These are phyloP conservation scores for Hibiscus trionum DNA, from an alignment of 345 rosid genomes.

Conservation along the genomic window DNA sequence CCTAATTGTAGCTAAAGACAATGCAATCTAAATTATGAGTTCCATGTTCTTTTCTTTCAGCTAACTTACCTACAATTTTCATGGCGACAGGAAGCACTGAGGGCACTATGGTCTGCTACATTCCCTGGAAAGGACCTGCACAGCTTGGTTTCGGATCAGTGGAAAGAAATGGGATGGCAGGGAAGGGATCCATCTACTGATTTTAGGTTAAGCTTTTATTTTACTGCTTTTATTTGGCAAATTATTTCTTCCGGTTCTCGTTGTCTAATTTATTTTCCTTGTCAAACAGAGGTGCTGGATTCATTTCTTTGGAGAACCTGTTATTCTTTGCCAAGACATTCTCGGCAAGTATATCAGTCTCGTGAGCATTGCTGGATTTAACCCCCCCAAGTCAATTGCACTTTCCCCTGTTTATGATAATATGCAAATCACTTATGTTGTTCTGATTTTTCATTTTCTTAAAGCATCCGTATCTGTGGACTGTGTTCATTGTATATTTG, in stretches of 20 bases:
- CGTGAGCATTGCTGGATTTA: not conserved
- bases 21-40: not conserved
- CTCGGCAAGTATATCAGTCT: slow-evolving; percentile 35
- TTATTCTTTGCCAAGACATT: slow-evolving; percentile 89
- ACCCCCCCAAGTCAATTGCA: not conserved
- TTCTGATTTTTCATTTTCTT: too few species aligned
- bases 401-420: not conserved
- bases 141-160: slow-evolving; percentile 74
- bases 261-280: not conserved
- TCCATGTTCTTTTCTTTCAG: not conserved
- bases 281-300: slow-evolving; percentile 80
- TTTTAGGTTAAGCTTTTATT: slow-evolving; percentile 48
- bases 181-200: slow-evolving; percentile 96
- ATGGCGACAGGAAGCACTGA: slow-evolving; percentile 56
- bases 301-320: slow-evolving; percentile 85
- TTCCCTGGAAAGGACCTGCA: slow-evolving; percentile 66
- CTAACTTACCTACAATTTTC: not conserved
- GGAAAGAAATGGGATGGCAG: slow-evolving; percentile 99
- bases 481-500: too few species aligned
- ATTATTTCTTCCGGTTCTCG: not conserved
- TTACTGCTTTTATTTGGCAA: not conserved
- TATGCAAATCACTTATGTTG: too few species aligned
- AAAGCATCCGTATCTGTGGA: too few species aligned
- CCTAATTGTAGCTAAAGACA: not conserved
- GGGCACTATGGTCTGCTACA: slow-evolving; percentile 77